Evolutionary conservation across 2,329 filamentous ascomycete genomes (phyloP).

Genomic region (Curvularia verruculosa): DNA sequence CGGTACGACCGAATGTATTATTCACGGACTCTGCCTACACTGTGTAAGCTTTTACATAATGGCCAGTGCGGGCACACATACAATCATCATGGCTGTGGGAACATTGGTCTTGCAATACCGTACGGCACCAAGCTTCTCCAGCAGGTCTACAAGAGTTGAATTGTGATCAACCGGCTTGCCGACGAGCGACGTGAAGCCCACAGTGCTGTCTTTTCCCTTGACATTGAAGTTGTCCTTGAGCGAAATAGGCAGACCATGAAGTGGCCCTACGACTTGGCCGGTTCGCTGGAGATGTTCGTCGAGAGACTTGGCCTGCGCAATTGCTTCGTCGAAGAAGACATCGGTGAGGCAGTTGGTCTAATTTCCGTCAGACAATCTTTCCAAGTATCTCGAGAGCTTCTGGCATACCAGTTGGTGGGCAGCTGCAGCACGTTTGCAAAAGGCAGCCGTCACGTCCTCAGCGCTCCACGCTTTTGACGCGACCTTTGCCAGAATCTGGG

Average conservation of each 20-base stretch:
- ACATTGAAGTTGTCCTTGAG: slow-evolving; percentile 76
- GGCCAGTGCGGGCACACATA: slow-evolving; percentile 14
- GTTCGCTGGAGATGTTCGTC: slow-evolving; percentile 58
- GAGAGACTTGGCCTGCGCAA: slow-evolving; percentile 58
- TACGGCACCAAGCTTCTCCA: slow-evolving; percentile 67
- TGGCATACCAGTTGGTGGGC: slow-evolving; percentile 60
- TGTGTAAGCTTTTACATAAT: slow-evolving; percentile 8
- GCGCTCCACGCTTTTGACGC: slow-evolving; percentile 57
- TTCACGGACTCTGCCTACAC: slow-evolving; percentile 65
- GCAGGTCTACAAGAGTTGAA: slow-evolving; percentile 62
- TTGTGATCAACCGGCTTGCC: slow-evolving; percentile 63
- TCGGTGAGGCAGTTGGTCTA: slow-evolving; percentile 67
- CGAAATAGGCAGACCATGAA: slow-evolving; percentile 70
- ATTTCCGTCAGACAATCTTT: slow-evolving; percentile 1
- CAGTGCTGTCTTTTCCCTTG: slow-evolving; percentile 63
- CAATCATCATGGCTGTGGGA: slow-evolving; percentile 72
- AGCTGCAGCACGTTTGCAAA: slow-evolving; percentile 61
- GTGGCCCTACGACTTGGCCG: slow-evolving; percentile 61
- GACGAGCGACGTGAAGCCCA: slow-evolving; percentile 69
- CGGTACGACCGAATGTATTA: slow-evolving; percentile 67
- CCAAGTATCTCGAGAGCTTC: background rate
- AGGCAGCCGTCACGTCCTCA: slow-evolving; percentile 59
- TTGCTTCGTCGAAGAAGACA: slow-evolving; percentile 61
- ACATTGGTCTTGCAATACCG: slow-evolving; percentile 75
- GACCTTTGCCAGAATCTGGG: slow-evolving; percentile 50